Evolutionary conservation across 805 yeast species (phyloP).

Genomic region (Pichia deserticola): DNA sequence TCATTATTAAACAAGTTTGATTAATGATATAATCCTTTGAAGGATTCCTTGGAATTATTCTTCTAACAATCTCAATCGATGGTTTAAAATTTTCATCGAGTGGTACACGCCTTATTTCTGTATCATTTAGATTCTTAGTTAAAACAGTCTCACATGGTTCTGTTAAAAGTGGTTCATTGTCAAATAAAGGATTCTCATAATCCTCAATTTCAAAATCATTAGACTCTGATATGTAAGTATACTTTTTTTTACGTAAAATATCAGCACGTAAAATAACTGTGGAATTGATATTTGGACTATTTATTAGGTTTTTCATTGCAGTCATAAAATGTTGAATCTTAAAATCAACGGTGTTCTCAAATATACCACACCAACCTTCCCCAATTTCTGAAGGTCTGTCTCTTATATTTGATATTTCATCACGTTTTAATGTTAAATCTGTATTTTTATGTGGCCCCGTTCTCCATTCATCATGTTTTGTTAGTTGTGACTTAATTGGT

Average conservation of each 20-base stretch:
- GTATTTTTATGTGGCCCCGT: conserved; percentile 12
- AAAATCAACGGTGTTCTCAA: conserved; percentile 42
- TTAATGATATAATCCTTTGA: conserved; percentile 74
- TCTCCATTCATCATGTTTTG: conserved; percentile 14
- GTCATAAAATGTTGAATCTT: conserved; percentile 50
- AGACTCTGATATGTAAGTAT: conserved; percentile 27
- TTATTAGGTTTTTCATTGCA: conserved; percentile 74
- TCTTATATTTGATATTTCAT: conserved; percentile 34
- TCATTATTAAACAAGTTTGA: conserved; percentile 67
- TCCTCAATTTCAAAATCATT: conserved; percentile 23
- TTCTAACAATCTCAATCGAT: conserved; percentile 55
- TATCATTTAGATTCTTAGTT: conserved; percentile 32
- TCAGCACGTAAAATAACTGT: conserved; percentile 88
- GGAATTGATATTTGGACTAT: conserved; percentile 85
- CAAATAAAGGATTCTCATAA: conserved; percentile 19
- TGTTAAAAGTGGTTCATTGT: conserved; percentile 29
- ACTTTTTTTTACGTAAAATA: conserved; percentile 47
- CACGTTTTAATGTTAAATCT: conserved; percentile 16
- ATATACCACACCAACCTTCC: conserved; percentile 54
- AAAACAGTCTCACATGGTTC: conserved; percentile 19
- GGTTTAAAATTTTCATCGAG: conserved; percentile 25
- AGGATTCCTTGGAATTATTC: conserved; percentile 89
- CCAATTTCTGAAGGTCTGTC: conserved; percentile 43
- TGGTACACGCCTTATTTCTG: conserved; percentile 32
- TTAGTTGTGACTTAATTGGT: conserved; percentile 3